These are phyloP conservation scores for Fusarium sp. DNA, from an alignment of 2,329 filamentous ascomycete genomes.

Conservation along the genomic window DNA sequence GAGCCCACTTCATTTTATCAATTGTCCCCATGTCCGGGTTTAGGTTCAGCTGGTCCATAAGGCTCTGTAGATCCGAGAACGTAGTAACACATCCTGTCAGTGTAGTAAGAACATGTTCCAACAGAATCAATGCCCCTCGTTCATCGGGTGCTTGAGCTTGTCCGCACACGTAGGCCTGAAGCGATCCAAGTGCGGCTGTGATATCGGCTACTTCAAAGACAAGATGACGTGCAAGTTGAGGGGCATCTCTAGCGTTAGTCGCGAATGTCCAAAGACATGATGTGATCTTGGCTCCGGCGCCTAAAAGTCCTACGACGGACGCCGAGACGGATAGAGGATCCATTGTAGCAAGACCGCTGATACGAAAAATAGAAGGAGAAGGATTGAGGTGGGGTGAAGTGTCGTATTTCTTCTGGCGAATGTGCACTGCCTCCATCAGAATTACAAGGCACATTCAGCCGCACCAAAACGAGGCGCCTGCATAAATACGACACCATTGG, in stretches of 20 bases:
- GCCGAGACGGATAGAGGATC: background rate
- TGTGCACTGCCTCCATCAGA: background rate
- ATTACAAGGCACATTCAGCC: background rate
- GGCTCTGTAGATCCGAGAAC: background rate
- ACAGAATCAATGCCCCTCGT: background rate
- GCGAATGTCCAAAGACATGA: background rate
- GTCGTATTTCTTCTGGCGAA: background rate
- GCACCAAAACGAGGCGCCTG: background rate
- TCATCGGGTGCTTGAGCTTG: background rate
- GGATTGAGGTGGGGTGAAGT: background rate
- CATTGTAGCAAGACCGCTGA: fast-evolving
- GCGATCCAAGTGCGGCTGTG: background rate
- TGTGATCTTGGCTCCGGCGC: background rate
- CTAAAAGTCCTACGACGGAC: background rate
- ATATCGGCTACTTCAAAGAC: background rate
- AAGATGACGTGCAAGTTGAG: background rate
- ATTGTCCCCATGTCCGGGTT: background rate
- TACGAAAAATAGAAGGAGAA: background rate
- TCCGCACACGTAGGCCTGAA: background rate
- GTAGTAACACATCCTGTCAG: background rate
- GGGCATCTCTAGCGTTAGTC: background rate
- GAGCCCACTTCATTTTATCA: background rate
- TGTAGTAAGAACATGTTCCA: background rate
- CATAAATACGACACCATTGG: background rate
- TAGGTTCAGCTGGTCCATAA: background rate